These are phyloP conservation scores for Farysia itapuensis DNA, from an alignment of 1,284 basidiomycete genomes.

Conservation along the genomic window DNA sequence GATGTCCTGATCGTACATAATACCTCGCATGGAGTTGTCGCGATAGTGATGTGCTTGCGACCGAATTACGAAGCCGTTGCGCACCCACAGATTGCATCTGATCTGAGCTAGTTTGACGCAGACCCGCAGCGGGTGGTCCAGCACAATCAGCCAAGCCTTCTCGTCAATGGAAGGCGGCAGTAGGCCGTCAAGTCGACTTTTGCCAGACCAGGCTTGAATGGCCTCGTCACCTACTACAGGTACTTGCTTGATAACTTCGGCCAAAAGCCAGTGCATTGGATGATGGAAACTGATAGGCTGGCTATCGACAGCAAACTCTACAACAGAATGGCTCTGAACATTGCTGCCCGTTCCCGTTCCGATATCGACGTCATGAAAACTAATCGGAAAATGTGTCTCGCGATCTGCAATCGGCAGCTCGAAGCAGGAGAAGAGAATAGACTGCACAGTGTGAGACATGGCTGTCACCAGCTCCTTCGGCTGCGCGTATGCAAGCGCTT, in stretches of 20 bases:
- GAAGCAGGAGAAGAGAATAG: constrained; percentile 64
- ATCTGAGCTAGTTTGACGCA: constrained; percentile 77
- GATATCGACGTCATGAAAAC: constrained; percentile 62
- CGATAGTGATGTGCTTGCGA: constrained; percentile 96
- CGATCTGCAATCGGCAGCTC: constrained; percentile 58
- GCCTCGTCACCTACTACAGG: constrained; percentile 15
- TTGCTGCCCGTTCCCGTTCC: constrained; percentile 67
- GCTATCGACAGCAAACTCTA: constrained; percentile 62
- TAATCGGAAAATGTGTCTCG: constrained; percentile 70
- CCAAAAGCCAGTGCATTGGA: constrained; percentile 86
- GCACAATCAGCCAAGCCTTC: constrained; percentile 31
- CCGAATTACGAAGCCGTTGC: constrained; percentile 92
- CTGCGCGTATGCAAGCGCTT: constrained; percentile 61
- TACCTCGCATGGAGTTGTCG: constrained; percentile 90
- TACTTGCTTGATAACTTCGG: constrained; percentile 76
- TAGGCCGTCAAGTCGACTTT: constrained; percentile 20
- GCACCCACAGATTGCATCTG: constrained; percentile 91
- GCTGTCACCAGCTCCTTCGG: constrained; percentile 70
- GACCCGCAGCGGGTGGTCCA: constrained; percentile 55
- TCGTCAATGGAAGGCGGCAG: constrained; percentile 33
- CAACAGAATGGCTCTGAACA: constrained; percentile 65
- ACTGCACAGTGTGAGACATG: constrained; percentile 71
- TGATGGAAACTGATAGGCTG: constrained; percentile 78
- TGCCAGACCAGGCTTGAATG: constrained; percentile 19
- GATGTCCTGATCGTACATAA: constrained; percentile 95